Percentiles rank a stretch among this genome's conserved stretches.
Evolutionary conservation across 2,329 filamentous ascomycete genomes (phyloP).

Genomic region (Penicillium vulpinum): DNA sequence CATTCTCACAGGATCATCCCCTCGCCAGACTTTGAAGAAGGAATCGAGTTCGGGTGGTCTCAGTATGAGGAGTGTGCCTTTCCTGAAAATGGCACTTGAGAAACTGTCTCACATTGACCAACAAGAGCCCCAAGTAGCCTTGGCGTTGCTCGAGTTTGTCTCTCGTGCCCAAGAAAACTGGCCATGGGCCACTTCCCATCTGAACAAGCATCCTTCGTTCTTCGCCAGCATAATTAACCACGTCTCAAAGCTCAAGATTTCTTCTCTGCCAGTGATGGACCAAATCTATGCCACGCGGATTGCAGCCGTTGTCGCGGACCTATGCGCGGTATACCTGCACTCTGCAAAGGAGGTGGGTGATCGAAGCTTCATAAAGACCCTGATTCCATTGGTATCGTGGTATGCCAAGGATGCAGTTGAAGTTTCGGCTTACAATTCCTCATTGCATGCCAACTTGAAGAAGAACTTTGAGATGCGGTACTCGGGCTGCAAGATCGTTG

Average conservation of each 20-base stretch:
- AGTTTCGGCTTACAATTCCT: conserved; percentile 81
- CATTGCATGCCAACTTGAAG: conserved; percentile 80
- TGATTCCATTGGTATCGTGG: conserved; percentile 76
- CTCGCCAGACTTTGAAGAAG: conserved; percentile 68
- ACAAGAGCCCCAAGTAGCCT: conserved; percentile 64
- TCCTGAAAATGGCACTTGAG: conserved; percentile 73
- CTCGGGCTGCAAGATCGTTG: conserved; percentile 67
- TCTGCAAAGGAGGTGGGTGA: conserved; percentile 76
- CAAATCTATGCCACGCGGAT: conserved; percentile 65
- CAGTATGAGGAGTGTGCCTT: conserved; percentile 58
- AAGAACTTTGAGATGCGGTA: conserved; percentile 82
- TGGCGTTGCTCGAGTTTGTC: conserved; percentile 82
- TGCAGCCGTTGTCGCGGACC: conserved; percentile 80
- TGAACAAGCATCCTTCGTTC: conserved; percentile 72
- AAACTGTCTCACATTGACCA: conserved; percentile 66
- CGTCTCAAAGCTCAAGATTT: conserved; percentile 60
- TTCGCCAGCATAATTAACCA: conserved; percentile 71
- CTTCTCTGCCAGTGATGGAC: conserved; percentile 48
- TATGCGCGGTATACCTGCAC: conserved; percentile 88
- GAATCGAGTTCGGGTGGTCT: conserved; percentile 52
- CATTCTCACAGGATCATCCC: conserved; percentile 82
- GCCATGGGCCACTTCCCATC: conserved; percentile 85
- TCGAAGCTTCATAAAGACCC: conserved; percentile 64
- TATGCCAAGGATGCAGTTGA: conserved; percentile 74
- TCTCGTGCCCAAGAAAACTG: conserved; percentile 88